A percentile compares a stretch with the other conserved stretches of the same genome.
These are phyloP conservation scores for Lachancea waltii DNA, from an alignment of 805 yeast species.

Conservation along the genomic window DNA sequence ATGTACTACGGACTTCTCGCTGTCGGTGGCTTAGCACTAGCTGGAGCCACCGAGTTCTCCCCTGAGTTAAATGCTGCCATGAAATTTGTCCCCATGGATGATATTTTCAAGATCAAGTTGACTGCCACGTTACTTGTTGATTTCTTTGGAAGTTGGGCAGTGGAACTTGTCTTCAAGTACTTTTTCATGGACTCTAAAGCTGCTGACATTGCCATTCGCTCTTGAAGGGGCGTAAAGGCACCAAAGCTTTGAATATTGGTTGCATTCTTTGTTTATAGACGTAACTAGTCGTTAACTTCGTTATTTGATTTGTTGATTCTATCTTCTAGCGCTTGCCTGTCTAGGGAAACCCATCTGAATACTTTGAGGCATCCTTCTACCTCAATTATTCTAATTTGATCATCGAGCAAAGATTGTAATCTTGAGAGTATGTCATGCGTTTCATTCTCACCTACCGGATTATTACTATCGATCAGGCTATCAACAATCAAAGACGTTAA, in stretches of 20 bases:
- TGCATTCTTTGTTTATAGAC: not conserved
- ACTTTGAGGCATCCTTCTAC: conserved; percentile 28
- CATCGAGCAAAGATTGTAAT: conserved; percentile 15
- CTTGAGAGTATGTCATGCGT: conserved; percentile 22
- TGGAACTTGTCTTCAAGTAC: conserved; percentile 74
- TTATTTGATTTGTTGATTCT: conserved; percentile 3
- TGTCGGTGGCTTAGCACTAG: conserved; percentile 78
- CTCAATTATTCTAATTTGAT: conserved; percentile 14
- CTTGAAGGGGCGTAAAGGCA: conserved; percentile 2
- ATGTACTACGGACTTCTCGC: conserved; percentile 95
- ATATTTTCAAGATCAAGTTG: conserved; percentile 66
- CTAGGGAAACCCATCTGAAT: conserved; percentile 24
- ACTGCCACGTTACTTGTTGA: conserved; percentile 70
- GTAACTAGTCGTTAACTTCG: not conserved
- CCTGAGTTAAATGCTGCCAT: conserved; percentile 92
- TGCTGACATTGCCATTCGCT: conserved; percentile 71
- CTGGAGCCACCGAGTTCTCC: conserved; percentile 89
- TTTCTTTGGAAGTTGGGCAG: conserved; percentile 64
- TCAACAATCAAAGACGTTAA: conserved; percentile 26
- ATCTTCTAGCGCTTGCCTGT: conserved; percentile 10
- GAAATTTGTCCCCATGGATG: conserved; percentile 83
- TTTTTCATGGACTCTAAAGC: conserved; percentile 88
- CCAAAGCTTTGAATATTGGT: conserved; percentile 1
- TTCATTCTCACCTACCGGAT: conserved; percentile 28
- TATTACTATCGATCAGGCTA: conserved; percentile 28